phyloP scores from a whole-genome alignment of 768 basidiomycete species.

The Lactarius psammicola region DNA sequence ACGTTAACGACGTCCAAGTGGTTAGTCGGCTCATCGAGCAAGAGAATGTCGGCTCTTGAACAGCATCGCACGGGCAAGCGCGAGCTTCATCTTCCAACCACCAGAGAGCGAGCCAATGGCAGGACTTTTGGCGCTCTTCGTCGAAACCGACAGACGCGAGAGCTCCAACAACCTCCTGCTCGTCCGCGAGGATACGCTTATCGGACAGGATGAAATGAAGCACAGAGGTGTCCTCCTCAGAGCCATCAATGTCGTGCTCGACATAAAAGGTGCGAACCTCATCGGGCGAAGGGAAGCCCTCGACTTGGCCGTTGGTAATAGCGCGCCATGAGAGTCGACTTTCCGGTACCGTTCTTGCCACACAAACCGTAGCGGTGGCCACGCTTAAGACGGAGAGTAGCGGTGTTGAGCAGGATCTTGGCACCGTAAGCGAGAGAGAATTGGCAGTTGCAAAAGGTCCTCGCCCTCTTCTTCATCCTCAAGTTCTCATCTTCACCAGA shows the following conservation, averaged over 20 bases:
- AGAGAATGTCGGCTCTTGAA: constrained; percentile 97
- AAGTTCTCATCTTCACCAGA: constrained; percentile 60
- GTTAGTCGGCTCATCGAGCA: constrained; percentile 97
- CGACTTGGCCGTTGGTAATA: constrained; percentile 93
- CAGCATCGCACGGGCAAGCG: constrained; percentile 93
- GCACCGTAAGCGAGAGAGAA: constrained; percentile 99
- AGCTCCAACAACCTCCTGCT: constrained; percentile 73
- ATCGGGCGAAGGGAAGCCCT: constrained; percentile 96
- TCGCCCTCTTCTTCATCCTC: constrained; percentile 98
- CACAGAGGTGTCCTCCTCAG: constrained; percentile 88
- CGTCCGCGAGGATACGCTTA: constrained; percentile 69
- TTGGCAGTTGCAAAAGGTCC: constrained; percentile 98
- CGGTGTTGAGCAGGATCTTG: constrained; percentile 96
- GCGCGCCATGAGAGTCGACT: constrained; percentile 93
- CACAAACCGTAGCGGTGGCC: constrained; percentile 98
- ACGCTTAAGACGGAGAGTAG: constrained; percentile 94
- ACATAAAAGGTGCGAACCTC: constrained; percentile 99
- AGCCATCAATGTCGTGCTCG: constrained; percentile 98
- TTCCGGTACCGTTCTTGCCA: constrained; percentile 98
- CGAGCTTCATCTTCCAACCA: constrained; percentile 99
- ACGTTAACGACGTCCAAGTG: constrained; percentile 97
- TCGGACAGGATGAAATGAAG: constrained; percentile 85
- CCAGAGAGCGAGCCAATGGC: constrained; percentile 90
- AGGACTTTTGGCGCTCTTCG: constrained; percentile 78
- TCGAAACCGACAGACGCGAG: constrained; percentile 91